Percentiles rank a stretch among this genome's conserved stretches.
Evolutionary conservation across 768 basidiomycete genomes (phyloP).

Genomic region (Trametes sanguinea): DNA sequence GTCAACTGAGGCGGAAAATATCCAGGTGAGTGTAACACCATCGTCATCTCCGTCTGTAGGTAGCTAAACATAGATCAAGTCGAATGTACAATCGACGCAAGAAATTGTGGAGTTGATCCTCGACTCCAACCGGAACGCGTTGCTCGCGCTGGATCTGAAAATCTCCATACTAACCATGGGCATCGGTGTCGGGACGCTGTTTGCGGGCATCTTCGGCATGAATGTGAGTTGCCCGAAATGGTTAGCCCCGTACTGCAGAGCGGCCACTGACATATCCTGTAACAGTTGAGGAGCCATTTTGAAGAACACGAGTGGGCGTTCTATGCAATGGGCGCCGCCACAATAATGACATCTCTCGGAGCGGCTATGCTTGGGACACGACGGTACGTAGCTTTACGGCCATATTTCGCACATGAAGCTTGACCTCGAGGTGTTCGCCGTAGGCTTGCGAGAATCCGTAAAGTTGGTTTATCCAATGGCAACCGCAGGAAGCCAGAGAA

Average conservation of each 20-base stretch:
- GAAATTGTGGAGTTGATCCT: slow-evolving; percentile 97
- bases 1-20: slow-evolving; percentile 90
- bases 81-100: slow-evolving; percentile 95
- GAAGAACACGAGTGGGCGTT: slow-evolving; percentile 33
- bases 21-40: slow-evolving; percentile 52
- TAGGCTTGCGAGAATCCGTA: slow-evolving; percentile 32
- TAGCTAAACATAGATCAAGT: slow-evolving; percentile 44
- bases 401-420: not conserved
- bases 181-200: slow-evolving; percentile 83
- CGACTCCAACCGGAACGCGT: slow-evolving; percentile 91
- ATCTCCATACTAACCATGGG: slow-evolving; percentile 96
- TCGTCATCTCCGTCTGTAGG: not conserved
- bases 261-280: slow-evolving; percentile 31
- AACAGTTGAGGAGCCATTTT: slow-evolving; percentile 30
- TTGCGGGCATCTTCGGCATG: slow-evolving; percentile 95
- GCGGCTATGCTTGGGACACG: slow-evolving; percentile 28
- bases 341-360: slow-evolving; percentile 21
- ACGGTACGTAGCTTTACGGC: slow-evolving; percentile 15
- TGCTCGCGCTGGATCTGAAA: slow-evolving; percentile 90
- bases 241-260: not conserved
- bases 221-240: slow-evolving; percentile 60
- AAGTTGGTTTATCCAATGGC: slow-evolving; percentile 30
- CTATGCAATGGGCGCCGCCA: slow-evolving; percentile 27
- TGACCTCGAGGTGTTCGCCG: not conserved
- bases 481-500: slow-evolving; percentile 22